Percentiles rank a stretch among this genome's conserved stretches.
These are phyloP conservation scores for Diaporthe sp. DNA, from an alignment of 2,329 filamentous ascomycete species.

Conservation along the genomic window DNA sequence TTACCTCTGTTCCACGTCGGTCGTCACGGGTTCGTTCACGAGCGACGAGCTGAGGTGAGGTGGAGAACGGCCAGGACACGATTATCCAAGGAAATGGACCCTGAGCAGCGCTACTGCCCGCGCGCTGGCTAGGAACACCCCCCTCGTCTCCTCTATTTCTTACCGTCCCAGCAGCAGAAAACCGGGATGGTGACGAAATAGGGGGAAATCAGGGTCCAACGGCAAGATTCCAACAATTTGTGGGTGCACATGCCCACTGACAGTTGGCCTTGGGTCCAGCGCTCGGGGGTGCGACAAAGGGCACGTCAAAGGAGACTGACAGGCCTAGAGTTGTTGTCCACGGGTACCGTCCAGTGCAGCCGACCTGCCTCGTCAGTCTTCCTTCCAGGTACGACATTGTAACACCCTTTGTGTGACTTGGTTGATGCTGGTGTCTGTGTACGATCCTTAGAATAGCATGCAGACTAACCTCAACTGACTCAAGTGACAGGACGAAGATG, in stretches of 20 bases:
- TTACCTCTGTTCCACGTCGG: constrained; percentile 32
- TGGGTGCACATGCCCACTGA: constrained; percentile 1
- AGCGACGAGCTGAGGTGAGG: constrained; percentile 16
- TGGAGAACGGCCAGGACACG: constrained; percentile 6
- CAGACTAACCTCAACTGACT: background rate
- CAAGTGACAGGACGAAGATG: background rate
- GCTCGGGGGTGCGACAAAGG: background rate
- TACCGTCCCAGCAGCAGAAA: background rate
- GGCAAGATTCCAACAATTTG: background rate
- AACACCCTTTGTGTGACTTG: background rate
- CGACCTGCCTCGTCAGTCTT: background rate
- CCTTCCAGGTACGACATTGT: background rate
- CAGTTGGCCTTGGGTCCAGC: background rate
- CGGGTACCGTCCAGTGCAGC: too few relatives aligned
- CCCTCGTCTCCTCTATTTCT: background rate
- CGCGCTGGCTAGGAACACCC: background rate
- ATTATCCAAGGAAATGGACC: background rate
- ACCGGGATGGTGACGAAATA: constrained; percentile 11
- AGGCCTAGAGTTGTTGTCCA: background rate
- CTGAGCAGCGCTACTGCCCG: background rate
- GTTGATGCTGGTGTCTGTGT: background rate
- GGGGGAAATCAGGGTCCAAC: constrained; percentile 19
- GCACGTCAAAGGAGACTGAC: background rate
- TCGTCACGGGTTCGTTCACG: constrained; percentile 24
- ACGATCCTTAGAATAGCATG: background rate